Percentiles rank a stretch among this genome's conserved stretches.
phyloP scores from a whole-genome alignment of 805 yeast genomes.

The Komagataella phaffii region DNA sequence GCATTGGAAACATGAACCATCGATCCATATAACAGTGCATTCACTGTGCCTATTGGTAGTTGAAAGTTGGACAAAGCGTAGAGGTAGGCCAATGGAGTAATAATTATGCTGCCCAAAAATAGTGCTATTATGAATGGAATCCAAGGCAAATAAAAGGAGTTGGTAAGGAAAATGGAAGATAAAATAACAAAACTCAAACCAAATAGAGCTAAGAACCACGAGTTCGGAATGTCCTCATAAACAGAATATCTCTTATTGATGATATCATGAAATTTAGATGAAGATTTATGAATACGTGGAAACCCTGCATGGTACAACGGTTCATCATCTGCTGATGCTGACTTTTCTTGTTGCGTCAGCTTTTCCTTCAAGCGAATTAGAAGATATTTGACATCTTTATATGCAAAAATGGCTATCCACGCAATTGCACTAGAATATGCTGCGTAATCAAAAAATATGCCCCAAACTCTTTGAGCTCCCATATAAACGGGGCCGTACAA shows the following conservation, averaged over 20 bases:
- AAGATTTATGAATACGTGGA: conserved; percentile 18
- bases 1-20: conserved; percentile 21
- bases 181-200: conserved; percentile 20
- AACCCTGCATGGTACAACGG: conserved; percentile 12
- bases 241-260: conserved; percentile 25
- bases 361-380: conserved; percentile 2
- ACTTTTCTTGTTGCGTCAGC: conserved; percentile 1
- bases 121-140: conserved; percentile 31
- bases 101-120: conserved; percentile 27
- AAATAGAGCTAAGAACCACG: conserved; percentile 27
- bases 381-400: conserved; percentile 7
- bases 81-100: conserved; percentile 34
- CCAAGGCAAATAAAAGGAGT: conserved; percentile 18
- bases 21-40: conserved; percentile 33
- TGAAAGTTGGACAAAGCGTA: conserved; percentile 39
- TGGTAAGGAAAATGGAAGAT: conserved; percentile 19
- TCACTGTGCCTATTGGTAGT: conserved; percentile 36
- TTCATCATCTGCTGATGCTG: background rate
- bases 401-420: conserved; percentile 24
- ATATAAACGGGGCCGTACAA: conserved; percentile 29
- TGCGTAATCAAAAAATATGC: conserved; percentile 39
- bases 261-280: conserved; percentile 22
- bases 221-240: conserved; percentile 27
- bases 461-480: conserved; percentile 36
- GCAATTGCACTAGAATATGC: conserved; percentile 33